Evolutionary conservation across 2,329 filamentous ascomycete genomes (phyloP).

Genomic region (Tolypocladium cylindrosporum): DNA sequence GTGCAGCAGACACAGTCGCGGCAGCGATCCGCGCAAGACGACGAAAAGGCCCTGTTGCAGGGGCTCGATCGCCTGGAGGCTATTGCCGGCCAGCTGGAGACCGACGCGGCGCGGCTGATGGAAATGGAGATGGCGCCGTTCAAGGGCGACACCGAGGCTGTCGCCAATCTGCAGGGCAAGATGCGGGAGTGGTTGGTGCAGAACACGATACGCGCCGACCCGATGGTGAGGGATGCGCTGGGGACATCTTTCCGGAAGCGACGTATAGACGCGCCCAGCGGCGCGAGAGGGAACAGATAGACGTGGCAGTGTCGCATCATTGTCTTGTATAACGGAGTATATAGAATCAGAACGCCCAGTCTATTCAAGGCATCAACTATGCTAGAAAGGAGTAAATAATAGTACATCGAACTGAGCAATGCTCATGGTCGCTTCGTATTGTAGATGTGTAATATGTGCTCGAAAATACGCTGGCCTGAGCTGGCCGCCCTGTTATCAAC

Average conservation of each 20-base stretch:
- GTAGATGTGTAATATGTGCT: too few species aligned
- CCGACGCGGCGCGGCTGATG: conserved; percentile 61
- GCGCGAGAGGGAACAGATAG: conserved; percentile 43
- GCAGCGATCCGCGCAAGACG: conserved; percentile 17
- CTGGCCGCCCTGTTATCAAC: neutral
- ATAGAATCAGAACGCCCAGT: neutral
- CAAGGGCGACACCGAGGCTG: conserved; percentile 55
- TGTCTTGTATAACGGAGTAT: neutral
- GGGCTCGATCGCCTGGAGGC: conserved; percentile 59
- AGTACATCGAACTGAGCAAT: too few species aligned
- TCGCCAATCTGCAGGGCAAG: conserved; percentile 50
- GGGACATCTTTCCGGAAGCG: conserved; percentile 54
- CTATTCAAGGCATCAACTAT: neutral
- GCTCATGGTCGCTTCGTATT: neutral
- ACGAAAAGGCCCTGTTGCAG: conserved; percentile 44
- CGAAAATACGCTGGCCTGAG: neutral
- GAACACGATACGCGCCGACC: conserved; percentile 70
- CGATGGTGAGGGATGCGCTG: conserved; percentile 73
- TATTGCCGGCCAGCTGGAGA: conserved; percentile 48
- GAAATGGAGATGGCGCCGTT: conserved; percentile 76
- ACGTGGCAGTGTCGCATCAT: neutral
- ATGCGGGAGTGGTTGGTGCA: conserved; percentile 83
- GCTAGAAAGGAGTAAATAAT: neutral
- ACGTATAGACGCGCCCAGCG: conserved; percentile 51
- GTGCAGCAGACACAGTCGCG: conserved; percentile 25